Base-by-base conservation (phyloP, 306 rosid species). In the Pterocarpus macrocarpus region DNA sequence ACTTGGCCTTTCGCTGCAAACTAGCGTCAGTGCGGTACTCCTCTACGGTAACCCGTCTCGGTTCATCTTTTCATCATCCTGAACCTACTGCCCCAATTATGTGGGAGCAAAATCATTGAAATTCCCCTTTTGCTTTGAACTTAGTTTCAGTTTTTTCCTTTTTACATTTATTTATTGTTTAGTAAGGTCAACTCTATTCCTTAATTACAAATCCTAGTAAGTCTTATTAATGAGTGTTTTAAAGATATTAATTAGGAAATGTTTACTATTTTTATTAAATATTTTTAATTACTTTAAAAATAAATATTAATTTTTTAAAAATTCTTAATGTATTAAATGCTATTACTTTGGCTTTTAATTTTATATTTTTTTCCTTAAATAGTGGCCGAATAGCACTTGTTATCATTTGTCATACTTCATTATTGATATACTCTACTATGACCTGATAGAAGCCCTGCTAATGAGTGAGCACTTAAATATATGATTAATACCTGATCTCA, bases 81-180 rank as follows among this genome's bases (percentile, higher is more conserved):
- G 50, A 35, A 8, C 43, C 50, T 39, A 49, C 58, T 53, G 52
- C 81, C 80, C 88, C 91, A 79, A 85, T 86, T 64, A 77, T 52
- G 77, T 90, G 81, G 89, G 87, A 87, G 76, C 69, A 63, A 59
- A 81, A 74, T 81, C 85, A 82, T 85, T 80, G 43, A 73, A 79
- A 49, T 28, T 34, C 16, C 53, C 17, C 64, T 79, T 73, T 79
- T 79, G 22, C 63, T 73, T 83, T 79, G 55, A 83, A 83, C 36
- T 57, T 78, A 30, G 76, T 61, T 52, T 45, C 6, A 43, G 9
- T 8, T 22, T 22, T 35, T 36, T 16, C 5, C 16, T 50, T 50
- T 50, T 2, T 50, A n/a, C 15, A 50, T 11, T 52, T 1, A 0
- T 73, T 13, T 12, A 15, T 76, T 49, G 1, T 36, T 33, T 39